Evolutionary conservation across 2,329 filamentous ascomycete species (phyloP).

Genomic region (Diaporthe ilicicola): DNA sequence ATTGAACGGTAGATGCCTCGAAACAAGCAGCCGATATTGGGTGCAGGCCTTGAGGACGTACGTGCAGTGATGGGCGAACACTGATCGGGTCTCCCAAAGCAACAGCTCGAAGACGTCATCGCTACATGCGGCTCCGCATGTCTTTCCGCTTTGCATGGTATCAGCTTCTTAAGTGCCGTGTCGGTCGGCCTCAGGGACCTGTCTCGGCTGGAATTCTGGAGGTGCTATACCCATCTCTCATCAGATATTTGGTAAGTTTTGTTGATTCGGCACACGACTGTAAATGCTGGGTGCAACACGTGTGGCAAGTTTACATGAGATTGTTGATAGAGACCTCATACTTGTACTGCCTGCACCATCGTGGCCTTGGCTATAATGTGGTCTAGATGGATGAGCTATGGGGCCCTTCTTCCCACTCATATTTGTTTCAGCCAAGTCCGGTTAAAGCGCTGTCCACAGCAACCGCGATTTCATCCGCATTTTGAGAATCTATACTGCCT

Average conservation of each 20-base stretch:
- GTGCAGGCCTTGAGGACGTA: not conserved
- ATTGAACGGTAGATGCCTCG: not conserved
- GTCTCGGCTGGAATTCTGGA: not conserved
- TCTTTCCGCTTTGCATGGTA: not conserved
- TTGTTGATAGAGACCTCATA: too few species aligned
- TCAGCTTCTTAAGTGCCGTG: conserved; percentile 18
- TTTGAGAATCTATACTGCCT: not conserved
- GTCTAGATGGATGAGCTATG: too few species aligned
- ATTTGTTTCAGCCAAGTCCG: too few species aligned
- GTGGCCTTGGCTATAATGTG: not conserved
- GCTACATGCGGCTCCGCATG: conserved; percentile 24
- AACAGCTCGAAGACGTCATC: conserved; percentile 19
- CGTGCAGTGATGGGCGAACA: conserved; percentile 7
- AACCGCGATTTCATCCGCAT: not conserved
- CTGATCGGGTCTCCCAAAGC: not conserved
- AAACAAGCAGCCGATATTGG: not conserved
- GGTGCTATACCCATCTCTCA: not conserved
- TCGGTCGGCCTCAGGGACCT: not conserved
- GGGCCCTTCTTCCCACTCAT: too few species aligned
- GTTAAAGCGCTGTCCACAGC: not conserved
- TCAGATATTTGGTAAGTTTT: not conserved
- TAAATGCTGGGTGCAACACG: too few species aligned
- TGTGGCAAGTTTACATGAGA: too few species aligned
- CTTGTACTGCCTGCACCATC: not conserved
- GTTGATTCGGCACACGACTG: not conserved